These are phyloP conservation scores for Botrytis porri DNA, from an alignment of 2,329 filamentous ascomycete species.

Conservation along the genomic window DNA sequence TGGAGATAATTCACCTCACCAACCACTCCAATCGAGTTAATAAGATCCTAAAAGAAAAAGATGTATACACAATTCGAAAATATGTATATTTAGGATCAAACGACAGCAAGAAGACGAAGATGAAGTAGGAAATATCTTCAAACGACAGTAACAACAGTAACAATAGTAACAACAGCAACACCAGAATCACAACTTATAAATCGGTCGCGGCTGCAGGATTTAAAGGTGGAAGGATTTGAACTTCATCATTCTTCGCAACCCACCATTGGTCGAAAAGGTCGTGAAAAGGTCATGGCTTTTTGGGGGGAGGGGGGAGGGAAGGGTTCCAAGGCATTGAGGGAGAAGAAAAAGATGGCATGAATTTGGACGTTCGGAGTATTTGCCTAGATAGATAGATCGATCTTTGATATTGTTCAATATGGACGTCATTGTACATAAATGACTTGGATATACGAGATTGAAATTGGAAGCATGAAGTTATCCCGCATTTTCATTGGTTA, in stretches of 20 bases:
- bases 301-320: too few relatives aligned
- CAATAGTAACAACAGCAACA: not conserved
- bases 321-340: conserved; percentile 1
- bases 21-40: not conserved
- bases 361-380: not conserved
- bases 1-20: not conserved
- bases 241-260: not conserved
- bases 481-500: not conserved
- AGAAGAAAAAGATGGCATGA: not conserved
- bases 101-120: not conserved
- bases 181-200: not conserved
- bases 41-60: not conserved
- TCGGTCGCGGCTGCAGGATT: not conserved
- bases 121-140: not conserved
- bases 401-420: not conserved
- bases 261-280: not conserved
- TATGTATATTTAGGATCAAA: not conserved
- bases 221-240: not conserved
- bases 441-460: not conserved
- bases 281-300: not conserved
- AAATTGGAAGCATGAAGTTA: not conserved
- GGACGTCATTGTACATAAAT: conserved; percentile 2
- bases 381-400: not conserved
- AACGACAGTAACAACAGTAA: not conserved
- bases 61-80: not conserved